Conservation (phyloP, 768 basidiomycete genomes). For the Sarcodon aspratus region DNA sequence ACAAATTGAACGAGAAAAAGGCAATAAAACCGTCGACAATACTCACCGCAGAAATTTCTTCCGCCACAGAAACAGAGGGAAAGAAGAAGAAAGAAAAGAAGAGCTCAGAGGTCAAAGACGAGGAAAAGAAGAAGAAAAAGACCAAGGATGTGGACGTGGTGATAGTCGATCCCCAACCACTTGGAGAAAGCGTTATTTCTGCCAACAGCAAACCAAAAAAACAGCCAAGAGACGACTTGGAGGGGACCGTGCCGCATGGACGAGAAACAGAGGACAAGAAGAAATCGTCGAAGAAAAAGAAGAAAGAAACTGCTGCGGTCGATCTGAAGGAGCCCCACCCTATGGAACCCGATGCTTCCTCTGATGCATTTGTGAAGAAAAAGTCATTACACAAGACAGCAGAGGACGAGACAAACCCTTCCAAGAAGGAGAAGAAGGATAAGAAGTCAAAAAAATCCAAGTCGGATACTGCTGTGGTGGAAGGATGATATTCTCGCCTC, state of each 20-base stretch:
- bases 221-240: not conserved
- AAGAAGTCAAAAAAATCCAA: slow-evolving; percentile 8
- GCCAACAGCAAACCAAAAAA: not conserved
- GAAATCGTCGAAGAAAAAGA: slow-evolving; percentile 13
- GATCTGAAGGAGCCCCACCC: slow-evolving; percentile 1
- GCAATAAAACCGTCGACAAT: not conserved
- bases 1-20: not conserved
- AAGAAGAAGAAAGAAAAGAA: slow-evolving; percentile 12
- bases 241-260: not conserved
- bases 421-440: slow-evolving; percentile 9
- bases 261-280: slow-evolving; percentile 9
- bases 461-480: slow-evolving; percentile 8
- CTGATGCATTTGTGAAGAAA: not conserved
- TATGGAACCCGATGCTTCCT: not conserved
- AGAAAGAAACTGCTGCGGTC: slow-evolving; percentile 5
- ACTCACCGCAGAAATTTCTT: not conserved
- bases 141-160: slow-evolving; percentile 6
- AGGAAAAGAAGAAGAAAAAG: slow-evolving; percentile 12
- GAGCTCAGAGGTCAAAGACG: slow-evolving; percentile 5
- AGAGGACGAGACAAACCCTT: slow-evolving; percentile 4
- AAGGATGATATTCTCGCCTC: slow-evolving; percentile 14
- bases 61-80: slow-evolving; percentile 2
- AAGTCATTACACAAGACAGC: not conserved
- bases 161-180: slow-evolving; percentile 1
- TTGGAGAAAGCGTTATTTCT: not conserved